Evolutionary conservation across 1,284 basidiomycete genomes (phyloP).

Genomic region (Puccinia triticina): DNA sequence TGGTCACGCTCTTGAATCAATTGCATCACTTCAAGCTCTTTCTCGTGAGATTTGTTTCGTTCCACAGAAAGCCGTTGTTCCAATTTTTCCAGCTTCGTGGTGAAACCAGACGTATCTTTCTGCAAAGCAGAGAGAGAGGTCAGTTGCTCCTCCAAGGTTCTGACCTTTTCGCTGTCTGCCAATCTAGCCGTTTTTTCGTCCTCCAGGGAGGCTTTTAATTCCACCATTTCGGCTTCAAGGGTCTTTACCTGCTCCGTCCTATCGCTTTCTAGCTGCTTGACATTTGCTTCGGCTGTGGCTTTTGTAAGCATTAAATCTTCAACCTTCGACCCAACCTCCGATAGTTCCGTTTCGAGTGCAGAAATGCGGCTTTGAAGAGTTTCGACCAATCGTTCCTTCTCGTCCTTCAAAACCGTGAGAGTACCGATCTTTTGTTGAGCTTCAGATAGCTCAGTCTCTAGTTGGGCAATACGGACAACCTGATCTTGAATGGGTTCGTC

Average conservation of each 20-base stretch:
- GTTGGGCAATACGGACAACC: not conserved
- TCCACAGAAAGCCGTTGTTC: constrained; percentile 32
- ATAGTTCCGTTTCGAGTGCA: constrained; percentile 22
- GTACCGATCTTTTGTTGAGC: constrained; percentile 1
- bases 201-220: constrained; percentile 29
- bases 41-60: constrained; percentile 38
- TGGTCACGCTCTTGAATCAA: constrained; percentile 41
- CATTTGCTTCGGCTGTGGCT: constrained; percentile 5
- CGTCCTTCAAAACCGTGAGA: constrained; percentile 14
- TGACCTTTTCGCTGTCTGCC: not conserved
- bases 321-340: not conserved
- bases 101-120: constrained; percentile 14
- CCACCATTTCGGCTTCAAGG: constrained; percentile 13
- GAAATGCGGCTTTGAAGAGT: constrained; percentile 18
- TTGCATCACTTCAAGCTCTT: constrained; percentile 47
- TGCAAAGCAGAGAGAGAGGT: constrained; percentile 13
- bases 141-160: constrained; percentile 1
- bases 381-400: constrained; percentile 19
- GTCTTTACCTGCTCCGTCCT: constrained; percentile 25
- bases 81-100: constrained; percentile 14
- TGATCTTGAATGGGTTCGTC: constrained; percentile 16
- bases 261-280: constrained; percentile 16
- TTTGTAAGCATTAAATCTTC: constrained; percentile 12
- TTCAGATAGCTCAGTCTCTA: constrained; percentile 15
- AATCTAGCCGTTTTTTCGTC: constrained; percentile 16